Evolutionary conservation across 345 rosid genomes (phyloP).

Genomic region (Syzygium aromaticum): DNA sequence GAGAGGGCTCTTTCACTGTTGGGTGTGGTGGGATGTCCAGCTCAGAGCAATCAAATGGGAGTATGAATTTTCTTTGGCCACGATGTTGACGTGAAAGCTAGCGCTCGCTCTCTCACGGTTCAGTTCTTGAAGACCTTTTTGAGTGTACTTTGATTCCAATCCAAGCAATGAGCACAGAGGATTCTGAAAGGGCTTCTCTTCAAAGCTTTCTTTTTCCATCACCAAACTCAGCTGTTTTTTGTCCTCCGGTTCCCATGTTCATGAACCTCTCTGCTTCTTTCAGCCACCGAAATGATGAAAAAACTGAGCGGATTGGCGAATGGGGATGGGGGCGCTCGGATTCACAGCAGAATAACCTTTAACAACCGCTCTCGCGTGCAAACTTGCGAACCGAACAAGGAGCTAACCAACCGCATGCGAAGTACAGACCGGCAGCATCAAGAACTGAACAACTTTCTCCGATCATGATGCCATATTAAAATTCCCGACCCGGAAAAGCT

Average conservation of each 20-base stretch:
- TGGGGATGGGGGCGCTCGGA: background rate
- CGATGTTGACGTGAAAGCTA: background rate
- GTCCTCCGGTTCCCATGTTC: background rate
- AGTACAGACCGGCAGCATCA: background rate
- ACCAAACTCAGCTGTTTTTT: background rate
- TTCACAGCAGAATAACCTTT: background rate
- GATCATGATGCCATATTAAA: background rate
- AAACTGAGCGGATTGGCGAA: background rate
- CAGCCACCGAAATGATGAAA: background rate
- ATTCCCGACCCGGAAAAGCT: background rate
- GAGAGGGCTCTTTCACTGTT: conserved; percentile 65
- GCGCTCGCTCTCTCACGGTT: background rate
- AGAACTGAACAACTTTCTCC: background rate
- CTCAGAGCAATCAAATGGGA: background rate
- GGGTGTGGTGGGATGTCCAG: conserved; percentile 35
- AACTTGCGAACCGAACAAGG: background rate
- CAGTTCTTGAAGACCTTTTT: background rate
- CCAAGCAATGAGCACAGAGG: conserved; percentile 7
- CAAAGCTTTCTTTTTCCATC: conserved; percentile 23
- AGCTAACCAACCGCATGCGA: background rate
- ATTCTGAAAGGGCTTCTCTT: conserved; percentile 27
- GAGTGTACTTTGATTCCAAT: background rate
- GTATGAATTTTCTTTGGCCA: background rate
- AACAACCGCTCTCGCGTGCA: background rate
- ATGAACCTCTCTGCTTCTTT: background rate